Base-by-base conservation (phyloP, 1,284 basidiomycete genomes). In the Malassezia dermatis region DNA sequence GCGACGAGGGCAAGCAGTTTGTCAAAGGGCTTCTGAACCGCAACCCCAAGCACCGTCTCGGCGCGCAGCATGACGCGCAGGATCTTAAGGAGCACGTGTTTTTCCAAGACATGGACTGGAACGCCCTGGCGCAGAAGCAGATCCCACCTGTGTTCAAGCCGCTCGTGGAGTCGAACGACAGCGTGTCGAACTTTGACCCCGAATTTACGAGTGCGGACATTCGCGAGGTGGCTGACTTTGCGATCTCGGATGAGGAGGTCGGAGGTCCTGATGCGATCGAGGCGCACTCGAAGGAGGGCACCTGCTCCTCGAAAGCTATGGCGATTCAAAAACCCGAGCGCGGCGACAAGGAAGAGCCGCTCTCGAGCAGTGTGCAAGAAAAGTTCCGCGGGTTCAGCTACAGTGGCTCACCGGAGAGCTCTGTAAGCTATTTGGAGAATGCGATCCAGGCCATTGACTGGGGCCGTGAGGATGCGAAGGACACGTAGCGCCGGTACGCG, bases 121-220 rank as follows among this genome's bases (percentile, higher is more conserved):
- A 66, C 7, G 64, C 66, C 32, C 82, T 98, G 27, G 82, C 85
- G 41, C 81, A 81, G 64, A 94, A 95, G 76, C 88, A 94, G 73
- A 84, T 93, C 46, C 89, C 90, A 0, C 94, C 94, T 2, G 91
- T 91, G 1, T 99, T 98, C 81, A 98, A 96, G 76, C 94, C 94
- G 13, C 81, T 86, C 58, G 91, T 99, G 63, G 93, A 96, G 75
- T 94, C 89, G 24, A 94, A 99, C 79, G 94, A 99, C 77, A 89
- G 86, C 23, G 90, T 90, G 28, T 85, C 86, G 65, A 96, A 96
- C 79, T 99, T 99, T 75, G 94, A 99, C 75, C 88, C 89, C 37
- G 91, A 96, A 77, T 99, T 99, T 76, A 99, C 94, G 7, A 82
- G 82, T 34, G 86, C 88, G 13, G 84, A 90, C 73, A 78, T 94